Base-by-base conservation (phyloP, 176 grass and related monocot species). In the Puccinellia tenuiflora region DNA sequence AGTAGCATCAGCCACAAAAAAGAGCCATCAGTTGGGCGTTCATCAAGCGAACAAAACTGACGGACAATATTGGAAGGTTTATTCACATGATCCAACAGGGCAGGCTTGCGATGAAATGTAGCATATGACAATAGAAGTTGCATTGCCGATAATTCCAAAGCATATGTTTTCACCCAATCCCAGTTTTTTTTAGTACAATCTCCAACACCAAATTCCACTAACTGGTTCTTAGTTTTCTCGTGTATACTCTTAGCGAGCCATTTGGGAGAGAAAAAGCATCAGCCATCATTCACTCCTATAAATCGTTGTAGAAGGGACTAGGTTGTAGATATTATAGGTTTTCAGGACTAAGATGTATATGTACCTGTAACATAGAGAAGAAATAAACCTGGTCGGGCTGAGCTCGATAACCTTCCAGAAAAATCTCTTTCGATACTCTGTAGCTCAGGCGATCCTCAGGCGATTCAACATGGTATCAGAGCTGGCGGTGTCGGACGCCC, bases 1-100 rank as follows among this genome's bases (percentile, higher is more conserved):
- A 47, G 77, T 40, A 45, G 56, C 75, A 76, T 13, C 65, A 21
- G 20, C 5, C 18, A 9, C 31, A 87, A 77, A 77, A 87, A 55
- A 67, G 4, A 17, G 70, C 17, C 37, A 63, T 82, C 35, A 64
- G 7, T 30, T 78, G 56, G 55, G 37, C 24, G 26, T 66, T 70
- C 62, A 81, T 64, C 17, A 76, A 65, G 35, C 22, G 26, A n/a
- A 43, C 12, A 73, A 37, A 86, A 55, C 21, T 21, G 48, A 67
- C 4, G 20, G 73, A 47, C 40, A 78, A 13, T 26, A 82, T 29
- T 66, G 40, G 25, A 43, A 69, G 25, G 62, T 70, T 76, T 76
- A 10, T 57, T 54, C 72, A 68, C 51, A 81, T 45, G 64, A 79
- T 80, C 47, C n/a, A 31, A 56, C 15, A 0, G 3, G 10, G 59